Evolutionary conservation across 257 asterid genomes (phyloP).

Genomic region (Solanum verrucosum): DNA sequence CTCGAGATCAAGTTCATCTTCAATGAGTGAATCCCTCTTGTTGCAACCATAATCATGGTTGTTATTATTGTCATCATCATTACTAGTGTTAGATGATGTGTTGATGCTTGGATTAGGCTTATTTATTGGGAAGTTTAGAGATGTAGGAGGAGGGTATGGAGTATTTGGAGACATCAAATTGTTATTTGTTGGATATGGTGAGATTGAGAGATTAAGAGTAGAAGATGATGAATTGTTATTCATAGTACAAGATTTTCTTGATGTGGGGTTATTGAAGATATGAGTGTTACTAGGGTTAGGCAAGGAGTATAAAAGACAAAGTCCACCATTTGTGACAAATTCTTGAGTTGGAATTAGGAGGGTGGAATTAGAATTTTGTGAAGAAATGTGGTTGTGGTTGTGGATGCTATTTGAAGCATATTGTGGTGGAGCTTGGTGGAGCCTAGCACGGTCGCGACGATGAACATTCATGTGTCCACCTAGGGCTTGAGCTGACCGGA

Average conservation of each 20-base stretch:
- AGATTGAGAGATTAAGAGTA: constrained; percentile 2
- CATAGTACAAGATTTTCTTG: background rate
- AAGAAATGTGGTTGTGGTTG: background rate
- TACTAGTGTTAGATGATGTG: constrained; percentile 14
- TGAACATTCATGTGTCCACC: constrained; percentile 90
- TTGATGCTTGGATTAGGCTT: constrained; percentile 9
- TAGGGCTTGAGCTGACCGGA: constrained; percentile 73
- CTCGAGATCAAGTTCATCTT: constrained; percentile 40
- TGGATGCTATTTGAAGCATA: background rate
- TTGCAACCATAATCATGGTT: background rate
- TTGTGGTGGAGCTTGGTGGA: constrained; percentile 23
- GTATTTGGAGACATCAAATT: background rate
- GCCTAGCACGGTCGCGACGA: constrained; percentile 66
- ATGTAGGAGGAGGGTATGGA: constrained; percentile 4
- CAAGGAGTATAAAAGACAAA: constrained; percentile 44
- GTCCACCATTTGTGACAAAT: constrained; percentile 20
- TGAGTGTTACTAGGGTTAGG: constrained; percentile 34
- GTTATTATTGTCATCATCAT: background rate
- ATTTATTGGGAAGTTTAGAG: background rate
- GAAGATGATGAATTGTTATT: constrained; percentile 10
- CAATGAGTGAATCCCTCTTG: background rate
- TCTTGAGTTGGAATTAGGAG: constrained; percentile 35
- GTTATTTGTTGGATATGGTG: constrained; percentile 6
- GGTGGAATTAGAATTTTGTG: constrained; percentile 3
- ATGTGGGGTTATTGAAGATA: constrained; percentile 7